phyloP scores from a whole-genome alignment of 345 rosid genomes.

The Lenwebbia sp. region DNA sequence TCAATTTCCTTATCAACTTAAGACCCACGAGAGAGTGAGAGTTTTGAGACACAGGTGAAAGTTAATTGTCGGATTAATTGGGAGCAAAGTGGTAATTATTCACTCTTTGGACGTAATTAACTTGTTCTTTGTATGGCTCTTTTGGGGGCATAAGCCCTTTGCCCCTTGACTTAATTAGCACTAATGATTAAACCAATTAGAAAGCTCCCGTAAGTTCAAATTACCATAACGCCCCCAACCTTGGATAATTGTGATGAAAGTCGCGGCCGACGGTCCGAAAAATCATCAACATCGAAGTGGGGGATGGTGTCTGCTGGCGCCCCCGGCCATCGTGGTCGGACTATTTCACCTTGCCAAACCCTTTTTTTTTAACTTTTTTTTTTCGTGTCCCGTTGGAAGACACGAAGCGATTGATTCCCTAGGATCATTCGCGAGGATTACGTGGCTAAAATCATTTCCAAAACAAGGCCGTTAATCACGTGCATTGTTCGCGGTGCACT shows the following conservation, averaged over 20 bases:
- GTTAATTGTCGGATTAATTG: constrained; percentile 9
- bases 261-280: not conserved
- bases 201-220: not conserved
- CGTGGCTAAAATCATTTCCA: not conserved
- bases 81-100: constrained; percentile 14
- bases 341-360: not conserved
- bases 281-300: not conserved
- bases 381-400: not conserved
- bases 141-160: constrained; percentile 15
- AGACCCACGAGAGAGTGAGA: too few species aligned
- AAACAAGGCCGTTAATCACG: not conserved
- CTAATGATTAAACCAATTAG: not conserved
- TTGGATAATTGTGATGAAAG: not conserved
- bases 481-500: not conserved
- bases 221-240: not conserved
- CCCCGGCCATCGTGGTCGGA: not conserved
- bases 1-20: not conserved
- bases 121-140: constrained; percentile 6
- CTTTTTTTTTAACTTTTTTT: too few species aligned
- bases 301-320: not conserved
- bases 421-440: accelerated
- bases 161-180: constrained; percentile 4
- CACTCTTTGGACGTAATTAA: constrained; percentile 14
- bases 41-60: not conserved
- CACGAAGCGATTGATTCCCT: not conserved